Evolutionary conservation across 805 yeast species (phyloP).

Genomic region (Candida silvicultrix): DNA sequence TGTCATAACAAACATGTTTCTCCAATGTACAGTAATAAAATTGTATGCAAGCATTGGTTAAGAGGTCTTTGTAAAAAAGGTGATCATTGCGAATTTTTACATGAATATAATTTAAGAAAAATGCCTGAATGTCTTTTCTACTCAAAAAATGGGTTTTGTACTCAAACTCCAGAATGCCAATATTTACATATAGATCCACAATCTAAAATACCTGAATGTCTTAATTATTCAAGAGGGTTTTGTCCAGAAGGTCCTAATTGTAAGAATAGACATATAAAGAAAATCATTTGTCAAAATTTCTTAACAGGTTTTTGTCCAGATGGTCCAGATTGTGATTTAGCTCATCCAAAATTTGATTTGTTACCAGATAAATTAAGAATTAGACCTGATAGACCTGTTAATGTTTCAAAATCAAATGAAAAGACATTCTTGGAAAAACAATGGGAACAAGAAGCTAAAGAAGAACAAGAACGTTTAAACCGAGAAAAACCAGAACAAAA

Average conservation of each 20-base stretch:
- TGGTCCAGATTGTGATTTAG: constrained; percentile 62
- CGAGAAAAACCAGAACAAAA: not conserved
- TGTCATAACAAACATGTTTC: constrained; percentile 86
- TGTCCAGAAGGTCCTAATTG: constrained; percentile 91
- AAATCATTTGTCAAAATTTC: constrained; percentile 70
- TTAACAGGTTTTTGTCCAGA: constrained; percentile 90
- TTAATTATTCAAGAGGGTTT: constrained; percentile 78
- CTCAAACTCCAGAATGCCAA: constrained; percentile 90
- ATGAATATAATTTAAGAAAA: constrained; percentile 86
- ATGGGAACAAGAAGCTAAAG: constrained; percentile 19
- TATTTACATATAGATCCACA: constrained; percentile 89
- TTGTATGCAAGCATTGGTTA: constrained; percentile 98
- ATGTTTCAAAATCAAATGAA: constrained; percentile 5
- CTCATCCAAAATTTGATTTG: constrained; percentile 76
- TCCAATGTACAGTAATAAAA: constrained; percentile 59
- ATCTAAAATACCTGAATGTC: constrained; percentile 82
- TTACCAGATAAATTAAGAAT: constrained; percentile 34
- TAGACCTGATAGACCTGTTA: constrained; percentile 25
- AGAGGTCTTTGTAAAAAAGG: constrained; percentile 96
- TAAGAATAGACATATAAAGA: constrained; percentile 71
- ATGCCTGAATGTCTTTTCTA: constrained; percentile 96
- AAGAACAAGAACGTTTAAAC: no score
- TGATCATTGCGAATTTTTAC: constrained; percentile 92
- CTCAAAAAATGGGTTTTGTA: constrained; percentile 75
- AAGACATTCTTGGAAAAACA: constrained; percentile 21